Base-by-base conservation (phyloP, 345 rosid species). In the Gossypium arboreum region DNA sequence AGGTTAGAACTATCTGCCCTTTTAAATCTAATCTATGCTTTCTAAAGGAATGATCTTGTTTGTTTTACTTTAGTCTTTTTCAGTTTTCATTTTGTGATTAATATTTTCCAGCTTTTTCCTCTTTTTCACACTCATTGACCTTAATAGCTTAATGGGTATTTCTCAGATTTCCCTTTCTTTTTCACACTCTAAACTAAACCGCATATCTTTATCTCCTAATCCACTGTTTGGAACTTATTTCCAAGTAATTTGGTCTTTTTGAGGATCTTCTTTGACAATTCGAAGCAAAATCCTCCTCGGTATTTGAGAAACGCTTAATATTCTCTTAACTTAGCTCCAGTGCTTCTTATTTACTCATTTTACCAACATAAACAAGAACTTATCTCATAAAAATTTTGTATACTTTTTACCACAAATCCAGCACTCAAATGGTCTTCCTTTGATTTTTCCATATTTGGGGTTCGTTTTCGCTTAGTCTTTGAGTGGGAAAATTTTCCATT, bases 241-340 rank as follows among this genome's bases (percentile, higher is more conserved):
- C 50, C 3, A 24, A 59, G 39, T 60, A 12, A 27, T 27, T 59
- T 59, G 17, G 72, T 50, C 62, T 77, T 76, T 47, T 39, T 43
- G 57, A 54, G 63, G 56, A 78, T 75, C 69, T 74, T 77, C 67
- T 77, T 78, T 52, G 67, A 34, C 75, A 52, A 16, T 71, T 79
- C 57, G 17, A 50, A 74, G 78, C 66, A 79, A 87, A 85, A 88
- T 83, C 88, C 83, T 67, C 83, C 85, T 85, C 85, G 85, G 77
- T 80, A 77, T 79, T 71, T 72, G 84, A 61, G 80, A 82, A 79
- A 51, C 79, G 88, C 76, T 83, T 69, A 48, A 62, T 4, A 5
- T 6, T 16, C 29, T 45, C 12, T 41, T 2, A 70, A 68, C 71
- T 52, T 17, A 56, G 63, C 20, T 18, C 11, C 34, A 15, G 2